phyloP scores from a whole-genome alignment of 2,329 filamentous ascomycete species.

The Aspergillus calidoustus region DNA sequence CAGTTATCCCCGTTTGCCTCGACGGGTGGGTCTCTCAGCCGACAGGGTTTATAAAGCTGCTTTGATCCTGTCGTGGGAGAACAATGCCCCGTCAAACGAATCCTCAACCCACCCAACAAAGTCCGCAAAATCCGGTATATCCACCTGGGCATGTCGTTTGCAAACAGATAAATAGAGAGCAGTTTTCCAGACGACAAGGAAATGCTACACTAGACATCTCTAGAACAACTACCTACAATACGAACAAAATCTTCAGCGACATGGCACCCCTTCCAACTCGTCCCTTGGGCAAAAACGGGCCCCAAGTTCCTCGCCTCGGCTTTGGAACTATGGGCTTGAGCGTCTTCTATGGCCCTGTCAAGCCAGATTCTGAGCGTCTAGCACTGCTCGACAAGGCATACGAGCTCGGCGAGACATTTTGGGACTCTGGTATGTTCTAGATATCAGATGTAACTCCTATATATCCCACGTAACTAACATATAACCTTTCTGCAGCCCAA shows the following conservation, averaged over 20 bases:
- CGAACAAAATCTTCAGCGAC: neutral
- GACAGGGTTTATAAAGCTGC: neutral
- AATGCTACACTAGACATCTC: neutral
- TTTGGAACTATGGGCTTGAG: constrained; percentile 36
- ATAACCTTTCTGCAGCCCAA: constrained; percentile 23
- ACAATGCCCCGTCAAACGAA: neutral
- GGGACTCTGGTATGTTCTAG: constrained; percentile 44
- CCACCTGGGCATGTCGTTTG: neutral
- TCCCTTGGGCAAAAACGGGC: constrained; percentile 33
- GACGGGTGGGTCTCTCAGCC: neutral
- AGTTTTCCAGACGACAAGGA: neutral
- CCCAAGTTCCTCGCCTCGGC: constrained; percentile 33
- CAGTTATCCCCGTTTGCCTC: neutral
- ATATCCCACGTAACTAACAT: neutral
- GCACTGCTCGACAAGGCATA: constrained; percentile 52
- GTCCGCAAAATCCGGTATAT: neutral
- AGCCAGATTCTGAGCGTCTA: constrained; percentile 49
- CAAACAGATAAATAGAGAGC: neutral
- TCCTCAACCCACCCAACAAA: neutral
- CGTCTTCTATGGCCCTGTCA: constrained; percentile 34
- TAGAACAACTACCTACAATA: neutral
- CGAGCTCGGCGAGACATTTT: constrained; percentile 49
- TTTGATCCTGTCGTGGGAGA: neutral
- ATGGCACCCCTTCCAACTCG: constrained; percentile 26
- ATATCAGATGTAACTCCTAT: neutral